Percentiles rank a stretch among this genome's conserved stretches.
Evolutionary conservation across 768 basidiomycete species (phyloP).

Genomic region (Megacollybia marginata): DNA sequence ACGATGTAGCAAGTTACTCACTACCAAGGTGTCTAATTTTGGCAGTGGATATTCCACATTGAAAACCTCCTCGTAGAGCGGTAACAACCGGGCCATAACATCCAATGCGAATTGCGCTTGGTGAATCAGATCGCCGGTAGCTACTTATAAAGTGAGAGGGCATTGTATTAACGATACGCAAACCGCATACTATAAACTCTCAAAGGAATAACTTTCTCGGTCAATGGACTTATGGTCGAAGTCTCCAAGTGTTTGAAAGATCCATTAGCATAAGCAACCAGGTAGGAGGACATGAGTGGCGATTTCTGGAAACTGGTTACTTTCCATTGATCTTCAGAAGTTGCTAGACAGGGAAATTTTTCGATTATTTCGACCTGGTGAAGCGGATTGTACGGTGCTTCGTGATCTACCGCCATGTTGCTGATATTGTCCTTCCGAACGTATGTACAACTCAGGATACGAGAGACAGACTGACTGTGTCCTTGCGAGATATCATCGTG

Average conservation of each 20-base stretch:
- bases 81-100: conserved; percentile 53
- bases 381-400: conserved; percentile 20
- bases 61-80: conserved; percentile 67
- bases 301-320: conserved; percentile 55
- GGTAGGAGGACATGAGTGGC: conserved; percentile 64
- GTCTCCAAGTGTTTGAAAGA: conserved; percentile 51
- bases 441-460: too few relatives aligned
- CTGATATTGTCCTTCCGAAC: conserved; percentile 12
- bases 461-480: conserved; percentile 40
- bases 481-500: conserved; percentile 48
- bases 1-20: conserved; percentile 12
- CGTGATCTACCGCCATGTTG: conserved; percentile 55
- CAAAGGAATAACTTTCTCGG: conserved; percentile 55
- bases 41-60: conserved; percentile 71
- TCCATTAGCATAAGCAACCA: conserved; percentile 64
- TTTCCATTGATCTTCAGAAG: conserved; percentile 40
- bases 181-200: conserved; percentile 48
- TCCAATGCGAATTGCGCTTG: conserved; percentile 63
- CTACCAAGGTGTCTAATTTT: conserved; percentile 69
- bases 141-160: conserved; percentile 19
- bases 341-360: conserved; percentile 20
- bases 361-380: conserved; percentile 11
- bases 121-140: conserved; percentile 52
- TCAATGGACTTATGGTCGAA: conserved; percentile 50
- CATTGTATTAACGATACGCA: background rate